phyloP scores from a whole-genome alignment of 768 basidiomycete species.

The Russula ochroleuca region DNA sequence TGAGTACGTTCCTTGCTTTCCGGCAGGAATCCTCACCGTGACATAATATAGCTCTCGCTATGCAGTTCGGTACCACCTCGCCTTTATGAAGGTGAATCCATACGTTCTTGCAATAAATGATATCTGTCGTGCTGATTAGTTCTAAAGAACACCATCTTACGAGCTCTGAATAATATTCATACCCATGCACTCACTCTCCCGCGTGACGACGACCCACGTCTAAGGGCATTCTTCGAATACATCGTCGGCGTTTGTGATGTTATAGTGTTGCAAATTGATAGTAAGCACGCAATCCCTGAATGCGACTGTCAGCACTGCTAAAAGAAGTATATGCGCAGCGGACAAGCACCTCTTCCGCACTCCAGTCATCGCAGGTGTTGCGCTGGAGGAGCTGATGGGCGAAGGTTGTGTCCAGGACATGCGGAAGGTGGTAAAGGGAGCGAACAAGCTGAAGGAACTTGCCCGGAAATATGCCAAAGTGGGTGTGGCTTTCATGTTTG shows the following conservation, averaged over 20 bases:
- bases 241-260: constrained; percentile 19
- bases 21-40: neutral
- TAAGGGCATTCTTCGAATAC: constrained; percentile 18
- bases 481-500: neutral
- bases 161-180: constrained; percentile 22
- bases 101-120: neutral
- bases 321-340: neutral
- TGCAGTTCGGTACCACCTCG: constrained; percentile 19
- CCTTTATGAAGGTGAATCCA: constrained; percentile 23
- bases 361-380: neutral
- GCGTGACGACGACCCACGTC: constrained; percentile 13
- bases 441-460: constrained; percentile 9
- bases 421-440: constrained; percentile 6
- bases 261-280: constrained; percentile 4
- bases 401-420: constrained; percentile 18
- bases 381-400: constrained; percentile 5
- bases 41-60: constrained; percentile 15
- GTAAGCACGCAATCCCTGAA: constrained; percentile 6
- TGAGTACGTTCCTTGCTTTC: neutral
- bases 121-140: neutral
- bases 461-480: constrained; percentile 14
- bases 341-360: constrained; percentile 14
- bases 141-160: constrained; percentile 25
- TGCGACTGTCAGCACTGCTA: neutral
- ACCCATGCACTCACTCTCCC: constrained; percentile 6